Percentiles rank a stretch among this genome's conserved stretches.
Conservation (phyloP, 1,284 basidiomycete genomes). For the Ganoderma boninense region DNA sequence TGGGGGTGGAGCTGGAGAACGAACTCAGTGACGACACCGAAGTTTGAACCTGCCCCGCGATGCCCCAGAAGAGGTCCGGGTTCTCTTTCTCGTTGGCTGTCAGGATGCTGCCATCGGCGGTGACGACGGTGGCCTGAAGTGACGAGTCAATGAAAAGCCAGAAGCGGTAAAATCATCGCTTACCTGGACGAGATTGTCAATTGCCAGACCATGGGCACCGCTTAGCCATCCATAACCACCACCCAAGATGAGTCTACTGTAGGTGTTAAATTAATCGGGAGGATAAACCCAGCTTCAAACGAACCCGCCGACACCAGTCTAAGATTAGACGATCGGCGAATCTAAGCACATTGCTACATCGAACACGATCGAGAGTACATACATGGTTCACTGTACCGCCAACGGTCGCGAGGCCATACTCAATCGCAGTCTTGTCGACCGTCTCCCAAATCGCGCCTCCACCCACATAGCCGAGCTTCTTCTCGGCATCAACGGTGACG, state of each 20-base stretch:
- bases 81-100: constrained; percentile 49
- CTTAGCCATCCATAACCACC: constrained; percentile 69
- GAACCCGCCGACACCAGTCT: constrained; percentile 44
- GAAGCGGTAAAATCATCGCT: no score
- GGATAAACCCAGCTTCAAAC: neutral
- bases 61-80: constrained; percentile 52
- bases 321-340: constrained; percentile 2
- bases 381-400: constrained; percentile 42
- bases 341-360: neutral
- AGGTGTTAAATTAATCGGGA: neutral
- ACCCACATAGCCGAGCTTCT: constrained; percentile 41
- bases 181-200: constrained; percentile 65
- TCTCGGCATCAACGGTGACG: constrained; percentile 41
- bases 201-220: constrained; percentile 57
- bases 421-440: constrained; percentile 45
- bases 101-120: constrained; percentile 55
- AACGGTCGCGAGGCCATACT: constrained; percentile 44
- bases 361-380: constrained; percentile 11
- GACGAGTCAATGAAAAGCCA: neutral
- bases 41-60: constrained; percentile 54
- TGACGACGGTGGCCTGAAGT: constrained; percentile 59
- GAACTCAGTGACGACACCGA: constrained; percentile 54
- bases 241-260: constrained; percentile 56
- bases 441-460: constrained; percentile 46
- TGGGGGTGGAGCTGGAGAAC: constrained; percentile 47